Base-by-base conservation (phyloP, 257 asterid species). In the Ilex aquifolium region DNA sequence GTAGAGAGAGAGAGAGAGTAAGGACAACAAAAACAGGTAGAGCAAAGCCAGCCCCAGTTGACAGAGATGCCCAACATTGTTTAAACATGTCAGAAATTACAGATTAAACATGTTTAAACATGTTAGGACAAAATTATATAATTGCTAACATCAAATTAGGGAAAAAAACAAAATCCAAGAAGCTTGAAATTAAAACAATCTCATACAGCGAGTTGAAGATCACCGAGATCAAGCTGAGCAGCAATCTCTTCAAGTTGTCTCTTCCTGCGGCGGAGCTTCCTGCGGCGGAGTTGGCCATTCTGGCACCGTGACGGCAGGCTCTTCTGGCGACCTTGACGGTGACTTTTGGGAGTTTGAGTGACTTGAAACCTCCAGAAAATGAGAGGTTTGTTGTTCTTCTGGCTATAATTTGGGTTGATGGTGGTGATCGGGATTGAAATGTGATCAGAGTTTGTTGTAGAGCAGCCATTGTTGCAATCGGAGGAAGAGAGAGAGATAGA, bases 221-320 rank as follows among this genome's bases (percentile, higher is more conserved):
- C 95, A 27, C 92, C 90, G 62, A 88, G 40, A 62, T 91, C 95
- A 57, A 91, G 79, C 77, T 84, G 81, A 6, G 77, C 80, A 30
- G 92, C 76, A 63, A 91, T 86, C 62, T 91, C 95, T 69, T 84
- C 88, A 13, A 91, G 88, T 79, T 91, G 94, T 65, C 84, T 91
- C 80, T 88, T 91, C 48, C 88, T 95, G 58, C 96, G 15, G 97
- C 97, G 85, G 87, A 90, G 80, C 93, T 87, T 3, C 82, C 81
- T 3, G 97, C 85, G 0, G 87, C 91, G 51, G 75, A 21, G 46
- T 62, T 80, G 7, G 82, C 75, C 95, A 90, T 90, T 8, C 72
- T 59, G n/a, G 90, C 85, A 6, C 85, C 95, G 15, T 14, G 56
- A 6, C 13, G 14, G 72, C 71, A 69, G 65, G 71, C 40, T 16